Evolutionary conservation across 352 stramenopile genomes (phyloP).

Genomic region (Elongisporangium prolatum): DNA sequence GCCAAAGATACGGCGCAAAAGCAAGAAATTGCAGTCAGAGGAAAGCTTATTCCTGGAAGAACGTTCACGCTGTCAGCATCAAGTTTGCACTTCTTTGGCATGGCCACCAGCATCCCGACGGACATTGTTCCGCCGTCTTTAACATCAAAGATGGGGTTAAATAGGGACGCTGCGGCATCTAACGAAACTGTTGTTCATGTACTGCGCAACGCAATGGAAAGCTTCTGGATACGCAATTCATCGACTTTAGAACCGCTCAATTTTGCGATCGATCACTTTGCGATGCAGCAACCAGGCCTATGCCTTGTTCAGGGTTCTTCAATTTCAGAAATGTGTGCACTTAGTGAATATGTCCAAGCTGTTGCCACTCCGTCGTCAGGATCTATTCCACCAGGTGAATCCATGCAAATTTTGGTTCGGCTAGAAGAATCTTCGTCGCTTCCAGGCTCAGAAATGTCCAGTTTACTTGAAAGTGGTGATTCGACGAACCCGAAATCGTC

Average conservation of each 20-base stretch:
- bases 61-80: conserved; percentile 80
- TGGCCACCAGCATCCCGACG: conserved; percentile 43
- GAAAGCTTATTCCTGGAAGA: conserved; percentile 71
- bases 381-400: conserved; percentile 63
- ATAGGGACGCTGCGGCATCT: conserved; percentile 23
- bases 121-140: conserved; percentile 44
- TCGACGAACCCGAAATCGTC: conserved; percentile 5
- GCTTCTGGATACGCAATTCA: conserved; percentile 80
- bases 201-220: conserved; percentile 63
- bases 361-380: conserved; percentile 65
- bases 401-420: conserved; percentile 72
- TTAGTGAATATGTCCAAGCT: conserved; percentile 77
- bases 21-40: conserved; percentile 67
- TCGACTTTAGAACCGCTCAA: conserved; percentile 61
- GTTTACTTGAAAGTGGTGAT: conserved; percentile 3
- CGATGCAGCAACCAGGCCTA: conserved; percentile 59
- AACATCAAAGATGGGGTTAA: conserved; percentile 31
- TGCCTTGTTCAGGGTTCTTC: conserved; percentile 59
- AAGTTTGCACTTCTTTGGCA: conserved; percentile 76
- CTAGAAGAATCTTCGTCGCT: conserved; percentile 50
- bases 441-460: conserved; percentile 1
- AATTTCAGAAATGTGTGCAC: conserved; percentile 58
- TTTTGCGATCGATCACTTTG: conserved; percentile 63
- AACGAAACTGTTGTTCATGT: conserved; percentile 43
- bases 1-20: conserved; percentile 56